Percentiles rank a stretch among this genome's conserved stretches.
phyloP scores from a whole-genome alignment of 345 rosid genomes.

The Heritiera fomes region DNA sequence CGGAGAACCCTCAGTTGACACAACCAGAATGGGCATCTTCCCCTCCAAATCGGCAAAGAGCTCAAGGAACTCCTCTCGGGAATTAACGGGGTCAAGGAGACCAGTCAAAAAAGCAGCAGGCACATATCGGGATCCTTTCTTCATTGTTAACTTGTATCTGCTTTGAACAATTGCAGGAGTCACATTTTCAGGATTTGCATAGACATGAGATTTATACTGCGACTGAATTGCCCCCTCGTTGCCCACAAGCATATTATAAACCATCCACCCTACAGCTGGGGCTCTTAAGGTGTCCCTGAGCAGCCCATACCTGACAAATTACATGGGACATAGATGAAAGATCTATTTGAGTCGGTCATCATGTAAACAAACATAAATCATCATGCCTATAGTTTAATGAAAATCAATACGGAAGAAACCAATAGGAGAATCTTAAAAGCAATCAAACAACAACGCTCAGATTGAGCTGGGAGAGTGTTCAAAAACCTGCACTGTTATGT shows the following conservation, averaged over 20 bases:
- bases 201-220: slow-evolving; percentile 86
- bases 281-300: slow-evolving; percentile 80
- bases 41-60: slow-evolving; percentile 69
- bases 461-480: background rate
- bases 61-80: slow-evolving; percentile 68
- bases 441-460: background rate
- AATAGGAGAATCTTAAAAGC: background rate
- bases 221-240: slow-evolving; percentile 83
- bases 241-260: slow-evolving; percentile 94
- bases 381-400: background rate
- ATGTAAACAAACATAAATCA: no score
- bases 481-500: background rate
- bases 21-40: slow-evolving; percentile 56
- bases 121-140: slow-evolving; percentile 77
- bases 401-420: background rate
- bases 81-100: slow-evolving; percentile 76
- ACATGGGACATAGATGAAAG: slow-evolving; percentile 13
- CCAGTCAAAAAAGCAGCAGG: slow-evolving; percentile 94
- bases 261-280: slow-evolving; percentile 89
- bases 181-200: slow-evolving; percentile 79
- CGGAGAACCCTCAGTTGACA: slow-evolving; percentile 70
- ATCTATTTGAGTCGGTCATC: background rate
- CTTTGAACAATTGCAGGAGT: slow-evolving; percentile 61
- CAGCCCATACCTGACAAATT: slow-evolving; percentile 61
- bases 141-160: slow-evolving; percentile 68